Evolutionary conservation across 495 filamentous ascomycete species (phyloP), one percentile per base, ranked within the genome.

Genomic region (Baudoinia panamericana): DNA sequence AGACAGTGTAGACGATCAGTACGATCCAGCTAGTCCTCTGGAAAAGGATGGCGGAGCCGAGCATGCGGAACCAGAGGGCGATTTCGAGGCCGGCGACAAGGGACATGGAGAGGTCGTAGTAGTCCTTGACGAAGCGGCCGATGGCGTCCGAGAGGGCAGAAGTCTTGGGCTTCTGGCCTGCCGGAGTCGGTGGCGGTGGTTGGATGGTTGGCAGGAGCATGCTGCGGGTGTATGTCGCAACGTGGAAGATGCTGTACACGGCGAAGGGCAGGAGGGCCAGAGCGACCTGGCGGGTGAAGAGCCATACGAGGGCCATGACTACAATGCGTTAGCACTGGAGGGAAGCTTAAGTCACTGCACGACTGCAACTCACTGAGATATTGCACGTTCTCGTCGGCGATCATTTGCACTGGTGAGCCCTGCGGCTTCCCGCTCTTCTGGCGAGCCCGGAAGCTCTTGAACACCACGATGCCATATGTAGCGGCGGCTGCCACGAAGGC

Each of bases 381-480:
- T 58, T 97, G 90, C 32, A 96, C 82, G 64, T 97, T 97, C 71
- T 96, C 90, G 60, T 97, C 90, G 13, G 74, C 63, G 39, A 76
- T 67, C 44, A 90, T 62, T 48, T 76, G 73, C 33, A 86, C 21
- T 29, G 45, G 41, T 20, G 60, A 57, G 47, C 76, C 73, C 46
- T 64, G 67, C 7, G 26, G 35, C 47, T 73, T 71, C 28, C 72
- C 64, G 30, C 64, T 63, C 46, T 65, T 64, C 55, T 66, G 69
- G 41, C 83, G 76, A 44, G 90, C 82, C 41, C 87, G 76, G 64
- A 82, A 87, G 36, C 84, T 84, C 72, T 97, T 97, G 71, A 93
- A 96, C n/a, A 96, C 92, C 15, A 97, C 90, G 45, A 97, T 95
- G 48, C 92, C 90, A 63, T 97, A 97, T 2, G 90, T 96, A 20